phyloP scores from a whole-genome alignment of 805 yeast species.

The Suhomyces vadensis region DNA sequence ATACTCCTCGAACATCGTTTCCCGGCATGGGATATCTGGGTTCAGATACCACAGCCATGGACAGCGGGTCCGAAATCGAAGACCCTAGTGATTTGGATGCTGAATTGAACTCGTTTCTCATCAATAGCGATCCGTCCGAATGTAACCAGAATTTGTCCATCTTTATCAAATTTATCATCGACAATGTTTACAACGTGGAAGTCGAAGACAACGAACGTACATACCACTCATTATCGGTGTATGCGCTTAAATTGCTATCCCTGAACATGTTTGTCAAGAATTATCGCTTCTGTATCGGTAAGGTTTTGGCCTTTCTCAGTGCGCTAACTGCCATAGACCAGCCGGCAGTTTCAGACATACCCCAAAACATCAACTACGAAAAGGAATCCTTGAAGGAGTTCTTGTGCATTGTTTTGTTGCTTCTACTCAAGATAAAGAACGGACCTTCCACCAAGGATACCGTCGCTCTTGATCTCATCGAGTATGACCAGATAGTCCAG shows the following conservation, averaged over 20 bases:
- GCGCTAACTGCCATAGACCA: constrained; percentile 24
- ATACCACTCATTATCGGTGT: constrained; percentile 34
- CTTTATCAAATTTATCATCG: constrained; percentile 35
- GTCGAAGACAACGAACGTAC: constrained; percentile 14
- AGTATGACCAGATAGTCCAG: constrained; percentile 18
- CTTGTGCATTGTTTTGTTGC: constrained; percentile 32
- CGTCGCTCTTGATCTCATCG: constrained; percentile 17
- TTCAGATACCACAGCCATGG: background rate
- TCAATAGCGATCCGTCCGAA: constrained; percentile 41
- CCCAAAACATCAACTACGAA: constrained; percentile 15
- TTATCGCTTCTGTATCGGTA: constrained; percentile 37
- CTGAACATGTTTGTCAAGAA: constrained; percentile 43
- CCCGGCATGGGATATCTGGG: constrained; percentile 1
- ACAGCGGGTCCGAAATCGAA: background rate
- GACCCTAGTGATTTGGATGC: constrained; percentile 4
- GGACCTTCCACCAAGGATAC: constrained; percentile 10
- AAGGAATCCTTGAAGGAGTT: constrained; percentile 33
- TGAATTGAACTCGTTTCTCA: constrained; percentile 22
- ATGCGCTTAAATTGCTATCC: constrained; percentile 35
- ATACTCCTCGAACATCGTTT: constrained; percentile 7
- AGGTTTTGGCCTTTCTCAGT: constrained; percentile 33
- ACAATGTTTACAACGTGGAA: constrained; percentile 24
- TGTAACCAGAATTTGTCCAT: constrained; percentile 40
- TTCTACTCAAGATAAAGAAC: constrained; percentile 35
- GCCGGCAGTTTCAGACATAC: constrained; percentile 4